Base-by-base conservation (phyloP, 2,329 filamentous ascomycete genomes). In the Hymenoscyphus fructigenus region DNA sequence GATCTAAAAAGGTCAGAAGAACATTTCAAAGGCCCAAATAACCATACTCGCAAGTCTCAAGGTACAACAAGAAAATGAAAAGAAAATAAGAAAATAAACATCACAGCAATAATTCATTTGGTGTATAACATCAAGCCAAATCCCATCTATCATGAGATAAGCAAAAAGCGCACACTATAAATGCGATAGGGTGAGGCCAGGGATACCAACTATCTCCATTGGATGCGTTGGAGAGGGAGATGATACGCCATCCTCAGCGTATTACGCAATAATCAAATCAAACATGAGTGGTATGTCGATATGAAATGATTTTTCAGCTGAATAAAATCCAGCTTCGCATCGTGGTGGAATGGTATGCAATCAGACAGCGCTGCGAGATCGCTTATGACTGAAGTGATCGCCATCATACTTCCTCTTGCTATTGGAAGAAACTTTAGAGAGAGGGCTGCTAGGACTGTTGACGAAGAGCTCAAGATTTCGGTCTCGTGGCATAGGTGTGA, bases 401-500 rank as follows among this genome's bases (percentile, higher is more conserved):
- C 69, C 72, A 55, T 69, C 65, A 59, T 69, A 71, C 58, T 72
- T 75, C 50, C 74, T 67, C 67, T 76, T 76, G 44, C 66, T 67
- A 15, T 65, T 68, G 23, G 64, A 60, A 36, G 53, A 57, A 15
- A 61, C 59, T 44, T 70, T 64, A 0, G 70, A 67, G 5, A 71
- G 68, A 32, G 72, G 72, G 59, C 72, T 74, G 14, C 66, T 71
- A 9, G 73, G 71, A 47, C 70, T 74, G 5, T 71, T 70, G 15
- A 55, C 61, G 17, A 69, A 44, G 15, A 61, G 44, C 6, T 62
- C 60, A 28, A 65, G 56, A 17, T 57, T 34, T 61, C 67, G 69
- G 5, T 67, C 68, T 66, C 87, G 85, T 60, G 88, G 84, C 58
- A 85, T 80, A 1, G 89, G 89, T 3, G 89, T 91, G 66, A 91